Base-by-base conservation (phyloP, 2,329 filamentous ascomycete genomes). In the Zasmidium citrigriseum region DNA sequence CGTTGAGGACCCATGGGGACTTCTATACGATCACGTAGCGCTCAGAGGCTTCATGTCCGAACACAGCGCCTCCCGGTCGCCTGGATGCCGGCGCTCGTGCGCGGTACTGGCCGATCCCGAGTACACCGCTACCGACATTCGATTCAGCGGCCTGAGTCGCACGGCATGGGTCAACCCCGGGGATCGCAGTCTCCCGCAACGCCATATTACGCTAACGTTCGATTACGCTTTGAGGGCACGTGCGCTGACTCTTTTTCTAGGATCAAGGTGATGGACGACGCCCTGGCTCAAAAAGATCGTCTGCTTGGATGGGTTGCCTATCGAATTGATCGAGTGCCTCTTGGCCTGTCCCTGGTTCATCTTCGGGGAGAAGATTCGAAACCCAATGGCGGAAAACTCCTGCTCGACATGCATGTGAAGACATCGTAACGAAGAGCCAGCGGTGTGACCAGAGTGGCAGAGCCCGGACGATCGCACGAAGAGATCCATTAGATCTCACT, bases 251-350 rank as follows among this genome's bases (percentile, higher is more conserved):
- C 45, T 24, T 44, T 34, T 54, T 21, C 14, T 59, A 87, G 85
- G 65, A 90, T 98, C 79, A 91, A 96, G 67, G 82, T 98, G 65
- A 89, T 92, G 74, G 91, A 98, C 72, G 89, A 96, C 66, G 49
- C 55, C 89, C 27, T 93, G 73, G 86, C 88, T 3, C 83, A 83
- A 25, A 70, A 70, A 62, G 92, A 98, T 69, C 84, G 89, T 59
- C 75, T 96, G 57, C 88, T 91, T 11, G 91, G 89, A 2, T 98
- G 95, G 95, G 87, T 90, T 1, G 96, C 92, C 70, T 87, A 96
- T 66, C 83, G 92, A 41, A 83, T 98, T 21, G 92, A 97, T 75
- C 83, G 92, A 7, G 74, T 97, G 59, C 85, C 86, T 60, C 78
- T 83, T 29, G 93, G 95, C 0, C 89, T 90, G 66, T 82, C 92